Evolutionary conservation across 805 yeast genomes (phyloP), one percentile per base, ranked within the genome.

Genomic region (Saccharomycopsis sp.): DNA sequence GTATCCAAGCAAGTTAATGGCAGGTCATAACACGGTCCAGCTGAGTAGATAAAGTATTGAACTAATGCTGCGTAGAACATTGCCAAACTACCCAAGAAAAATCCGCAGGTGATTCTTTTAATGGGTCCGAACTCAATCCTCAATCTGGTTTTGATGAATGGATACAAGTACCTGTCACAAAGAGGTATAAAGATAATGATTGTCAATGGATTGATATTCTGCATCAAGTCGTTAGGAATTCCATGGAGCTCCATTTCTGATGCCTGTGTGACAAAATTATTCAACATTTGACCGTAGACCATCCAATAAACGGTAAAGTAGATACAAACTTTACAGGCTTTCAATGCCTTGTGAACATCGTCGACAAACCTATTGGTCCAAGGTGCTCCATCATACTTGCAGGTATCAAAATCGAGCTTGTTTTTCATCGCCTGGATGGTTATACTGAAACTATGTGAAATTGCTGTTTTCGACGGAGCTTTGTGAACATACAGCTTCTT

Each of bases 161-260:
- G 81, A 59, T 72, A 82, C 10, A 79, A 43, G n/a, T 67, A 51
- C 45, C 67, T 60, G 58, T 82, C 85, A 59, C 70, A 69, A 50
- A 82, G 65, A 44, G 94, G 94, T 49, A 83, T 79, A 58, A 80
- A 77, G n/a, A 83, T 64, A 51, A 83, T 79, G 51, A 83, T 71
- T 30, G 85, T 78, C 52, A 83, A 63, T 21, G 92, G 81, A 60
- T 83, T 80, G 51, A 83, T 71, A 54, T 76, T 80, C 60, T 77
- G 80, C 65, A 82, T 71, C 52, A 82, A 67, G 66, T 82, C 94
- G 56, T 83, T 83, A 50, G 94, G 92, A 51, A 82, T 68, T 30
- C 84, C 82, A 57, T 82, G 86, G 41, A 72, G 64, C 52, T 79
- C 74, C 84, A 81, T 77, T 50, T 71, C 67, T 43, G 77, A 82